Evolutionary conservation across 2,329 filamentous ascomycete genomes (phyloP), one percentile per base, ranked within the genome.

Genomic region (Penicillium thymicola): DNA sequence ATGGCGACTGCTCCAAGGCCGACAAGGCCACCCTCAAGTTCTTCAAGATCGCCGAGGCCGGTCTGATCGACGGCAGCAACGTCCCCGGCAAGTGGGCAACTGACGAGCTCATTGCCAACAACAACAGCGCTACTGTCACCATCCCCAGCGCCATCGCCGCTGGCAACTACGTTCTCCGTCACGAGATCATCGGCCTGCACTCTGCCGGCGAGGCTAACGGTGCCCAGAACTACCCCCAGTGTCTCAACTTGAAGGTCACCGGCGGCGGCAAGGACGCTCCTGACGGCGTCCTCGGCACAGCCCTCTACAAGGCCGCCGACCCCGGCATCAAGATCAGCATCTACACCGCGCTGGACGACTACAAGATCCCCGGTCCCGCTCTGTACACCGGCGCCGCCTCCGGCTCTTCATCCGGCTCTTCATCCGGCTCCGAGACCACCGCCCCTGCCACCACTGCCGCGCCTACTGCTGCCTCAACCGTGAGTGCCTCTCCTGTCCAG

Each of bases 11-110:
- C 70, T 75, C 80, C 37, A 69, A 70, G 0, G 82, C 80, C 54
- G 79, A 82, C 70, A 82, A 84, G 71, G 73, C 70, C 2, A 67
- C 73, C 5, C 78, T 87, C 30, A 71, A 81, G 61, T 88, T 82
- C 72, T 83, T 86, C 79, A 89, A 89, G 79, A 86, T 88, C 57
- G 79, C 81, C 38, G 79, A 79, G 54, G 76, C 70, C 34, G 86
- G 85, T 55, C 78, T 84, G 60, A 73, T 81, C 58, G 67, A 75
- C 59, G 75, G 72, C 44, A 73, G 66, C 54, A 69, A 71, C 36
- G 67, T 66, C 18, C 75, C 79, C 4, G 79, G 80, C 37, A 72
- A 69, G 41, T 88, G 84, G 84, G 85, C 81, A 45, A 72, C 81
- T 11, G 82, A 85, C 54, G 67, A 79, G 6, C 66, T 85, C 65